Conservation (phyloP, 306 rosid species). For the Arachis hypogaea region DNA sequence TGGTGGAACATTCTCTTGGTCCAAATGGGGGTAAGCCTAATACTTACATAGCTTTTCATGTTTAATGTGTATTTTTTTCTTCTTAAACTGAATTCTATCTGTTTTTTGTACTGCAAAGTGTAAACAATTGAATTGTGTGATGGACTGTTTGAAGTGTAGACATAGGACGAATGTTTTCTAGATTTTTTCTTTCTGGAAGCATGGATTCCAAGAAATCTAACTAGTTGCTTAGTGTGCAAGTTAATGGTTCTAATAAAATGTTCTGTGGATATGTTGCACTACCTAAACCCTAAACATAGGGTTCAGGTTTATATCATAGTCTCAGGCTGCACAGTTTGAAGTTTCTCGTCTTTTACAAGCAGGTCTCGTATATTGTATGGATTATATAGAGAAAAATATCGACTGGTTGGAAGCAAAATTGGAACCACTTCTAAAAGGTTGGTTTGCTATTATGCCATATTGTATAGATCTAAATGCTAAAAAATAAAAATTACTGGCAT, state of each 20-base stretch:
- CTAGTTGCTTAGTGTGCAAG: neutral
- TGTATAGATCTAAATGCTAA: conserved; percentile 23
- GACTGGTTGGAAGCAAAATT: conserved; percentile 87
- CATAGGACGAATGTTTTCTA: conserved; percentile 16
- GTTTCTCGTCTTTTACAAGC: conserved; percentile 39
- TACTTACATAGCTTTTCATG: neutral
- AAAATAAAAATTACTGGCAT: neutral
- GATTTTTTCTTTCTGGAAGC: conserved; percentile 22
- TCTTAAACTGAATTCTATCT: neutral
- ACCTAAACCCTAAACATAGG: neutral
- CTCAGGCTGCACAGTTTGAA: conserved; percentile 35
- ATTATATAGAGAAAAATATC: conserved; percentile 87
- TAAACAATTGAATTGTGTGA: neutral
- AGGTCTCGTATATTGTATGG: conserved; percentile 97
- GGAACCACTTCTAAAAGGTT: conserved; percentile 88
- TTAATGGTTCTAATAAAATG: conserved; percentile 5
- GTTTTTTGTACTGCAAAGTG: neutral
- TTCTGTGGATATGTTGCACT: neutral
- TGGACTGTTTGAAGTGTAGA: conserved; percentile 12
- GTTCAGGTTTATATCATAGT: neutral
- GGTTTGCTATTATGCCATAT: conserved; percentile 39
- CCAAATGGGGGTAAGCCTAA: conserved; percentile 82
- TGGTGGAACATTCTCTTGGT: conserved; percentile 87
- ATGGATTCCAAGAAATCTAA: neutral
- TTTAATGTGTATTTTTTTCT: neutral